A percentile compares a stretch with the other conserved stretches of the same genome.
These are phyloP conservation scores for Ajuga reptans DNA, from an alignment of 305 asterid genomes.

Conservation along the genomic window DNA sequence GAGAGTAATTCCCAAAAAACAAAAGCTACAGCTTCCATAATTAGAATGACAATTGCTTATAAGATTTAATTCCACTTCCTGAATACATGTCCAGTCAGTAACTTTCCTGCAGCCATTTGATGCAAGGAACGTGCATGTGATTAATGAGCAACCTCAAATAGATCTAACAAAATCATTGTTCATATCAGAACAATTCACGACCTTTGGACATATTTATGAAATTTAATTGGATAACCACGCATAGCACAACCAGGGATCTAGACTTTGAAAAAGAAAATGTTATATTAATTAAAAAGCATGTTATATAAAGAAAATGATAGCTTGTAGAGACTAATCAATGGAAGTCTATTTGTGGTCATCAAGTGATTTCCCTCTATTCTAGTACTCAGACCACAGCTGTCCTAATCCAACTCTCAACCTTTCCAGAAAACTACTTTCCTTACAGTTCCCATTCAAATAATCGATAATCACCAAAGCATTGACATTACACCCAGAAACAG, in stretches of 20 bases:
- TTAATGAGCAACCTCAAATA: conserved; percentile 42
- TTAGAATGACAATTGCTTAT: conserved; percentile 44
- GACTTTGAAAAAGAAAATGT: neutral
- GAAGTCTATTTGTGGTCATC: conserved; percentile 3
- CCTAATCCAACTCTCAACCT: neutral
- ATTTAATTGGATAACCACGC: conserved; percentile 11
- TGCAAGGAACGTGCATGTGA: conserved; percentile 56
- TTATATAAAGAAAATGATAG: neutral
- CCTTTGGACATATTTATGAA: conserved; percentile 16
- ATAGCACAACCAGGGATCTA: conserved; percentile 14
- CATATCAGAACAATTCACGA: conserved; percentile 28
- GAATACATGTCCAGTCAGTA: conserved; percentile 63
- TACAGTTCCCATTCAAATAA: neutral
- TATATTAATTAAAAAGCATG: neutral
- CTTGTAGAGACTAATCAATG: neutral
- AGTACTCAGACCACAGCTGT: neutral
- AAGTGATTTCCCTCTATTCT: neutral
- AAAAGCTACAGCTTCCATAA: conserved; percentile 40
- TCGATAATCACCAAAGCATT: neutral
- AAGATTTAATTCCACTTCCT: conserved; percentile 55
- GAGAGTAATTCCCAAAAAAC: conserved; percentile 36
- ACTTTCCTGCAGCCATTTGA: conserved; percentile 80
- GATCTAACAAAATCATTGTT: conserved; percentile 34
- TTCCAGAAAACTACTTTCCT: neutral
- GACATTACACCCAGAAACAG: conserved; percentile 3